Conservation (phyloP, 2,329 filamentous ascomycete genomes). For the Helotiales sp. region DNA sequence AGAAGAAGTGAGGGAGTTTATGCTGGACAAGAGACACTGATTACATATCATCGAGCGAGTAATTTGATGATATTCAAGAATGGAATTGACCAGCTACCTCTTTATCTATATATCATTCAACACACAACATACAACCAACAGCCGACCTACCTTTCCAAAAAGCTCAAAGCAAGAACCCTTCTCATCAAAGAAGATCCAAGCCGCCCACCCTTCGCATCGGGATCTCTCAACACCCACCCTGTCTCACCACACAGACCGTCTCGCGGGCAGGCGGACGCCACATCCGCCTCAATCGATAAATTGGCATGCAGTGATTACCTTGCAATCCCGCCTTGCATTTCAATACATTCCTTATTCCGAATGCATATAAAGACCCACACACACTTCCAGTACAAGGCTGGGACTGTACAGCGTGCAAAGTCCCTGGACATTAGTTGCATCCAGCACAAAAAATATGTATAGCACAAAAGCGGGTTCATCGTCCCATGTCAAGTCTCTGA, state of each 20-base stretch:
- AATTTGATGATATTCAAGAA: too few species aligned
- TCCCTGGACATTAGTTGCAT: background rate
- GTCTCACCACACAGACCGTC: conserved; percentile 7
- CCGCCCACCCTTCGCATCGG: background rate
- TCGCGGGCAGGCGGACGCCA: background rate
- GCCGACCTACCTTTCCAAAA: background rate
- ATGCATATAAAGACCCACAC: background rate
- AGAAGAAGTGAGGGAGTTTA: too few species aligned
- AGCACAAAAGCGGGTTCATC: conserved; percentile 1
- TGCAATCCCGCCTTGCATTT: background rate
- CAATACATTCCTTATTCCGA: background rate
- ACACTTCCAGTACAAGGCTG: background rate
- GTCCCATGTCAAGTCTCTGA: background rate
- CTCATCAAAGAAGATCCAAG: background rate
- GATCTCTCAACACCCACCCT: background rate
- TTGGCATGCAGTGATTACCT: background rate
- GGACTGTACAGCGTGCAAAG: background rate
- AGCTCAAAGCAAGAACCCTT: too few species aligned
- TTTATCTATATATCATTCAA: too few species aligned
- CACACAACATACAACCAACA: too few species aligned
- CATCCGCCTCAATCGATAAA: background rate
- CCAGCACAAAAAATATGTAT: background rate
- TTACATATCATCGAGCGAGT: too few species aligned
- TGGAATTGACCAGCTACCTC: too few species aligned
- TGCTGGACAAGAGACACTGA: too few species aligned